Percentiles rank a stretch among this genome's conserved stretches.
Conservation (phyloP, 164 flowering plant genomes). For the Brasenia schreberi region DNA sequence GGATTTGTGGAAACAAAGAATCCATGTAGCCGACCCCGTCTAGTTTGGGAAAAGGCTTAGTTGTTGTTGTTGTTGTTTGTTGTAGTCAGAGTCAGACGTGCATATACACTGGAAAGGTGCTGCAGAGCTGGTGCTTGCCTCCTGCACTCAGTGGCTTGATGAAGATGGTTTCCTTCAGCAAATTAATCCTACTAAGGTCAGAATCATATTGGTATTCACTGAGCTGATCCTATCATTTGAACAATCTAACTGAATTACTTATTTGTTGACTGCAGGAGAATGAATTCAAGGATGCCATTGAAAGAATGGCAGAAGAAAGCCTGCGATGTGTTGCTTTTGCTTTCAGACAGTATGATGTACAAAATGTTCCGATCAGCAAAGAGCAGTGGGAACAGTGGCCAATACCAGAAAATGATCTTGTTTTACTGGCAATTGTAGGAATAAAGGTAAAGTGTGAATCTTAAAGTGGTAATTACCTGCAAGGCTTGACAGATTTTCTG, state of each 20-base stretch:
- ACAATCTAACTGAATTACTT: no score
- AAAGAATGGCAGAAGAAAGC: slow-evolving; percentile 71
- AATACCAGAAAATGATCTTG: slow-evolving; percentile 70
- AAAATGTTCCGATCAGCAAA: slow-evolving; percentile 55
- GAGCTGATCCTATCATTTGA: no score
- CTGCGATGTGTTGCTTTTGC: slow-evolving; percentile 93
- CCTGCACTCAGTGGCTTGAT: slow-evolving; percentile 51
- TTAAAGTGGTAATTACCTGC: no score
- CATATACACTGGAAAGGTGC: slow-evolving; percentile 97
- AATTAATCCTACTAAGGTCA: slow-evolving; percentile 60
- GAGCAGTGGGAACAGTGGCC: slow-evolving; percentile 50
- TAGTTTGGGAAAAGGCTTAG: no score
- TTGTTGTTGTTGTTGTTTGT: no score
- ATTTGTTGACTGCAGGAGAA: slow-evolving; percentile 36
- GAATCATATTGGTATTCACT: not conserved
- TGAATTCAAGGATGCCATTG: slow-evolving; percentile 48
- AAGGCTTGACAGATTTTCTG: no score
- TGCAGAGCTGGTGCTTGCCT: slow-evolving; percentile 76
- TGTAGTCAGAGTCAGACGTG: slow-evolving; percentile 56
- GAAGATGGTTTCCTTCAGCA: slow-evolving; percentile 18
- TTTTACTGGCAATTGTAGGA: slow-evolving; percentile 80
- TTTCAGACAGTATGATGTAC: slow-evolving; percentile 33
- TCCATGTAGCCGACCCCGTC: no score
- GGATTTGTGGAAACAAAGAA: no score
- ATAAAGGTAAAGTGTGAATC: slow-evolving; percentile 43